A percentile compares a stretch with the other conserved stretches of the same genome.
Evolutionary conservation across 2,329 filamentous ascomycete genomes (phyloP).

Genomic region (Alternaria hordeiaustralica): DNA sequence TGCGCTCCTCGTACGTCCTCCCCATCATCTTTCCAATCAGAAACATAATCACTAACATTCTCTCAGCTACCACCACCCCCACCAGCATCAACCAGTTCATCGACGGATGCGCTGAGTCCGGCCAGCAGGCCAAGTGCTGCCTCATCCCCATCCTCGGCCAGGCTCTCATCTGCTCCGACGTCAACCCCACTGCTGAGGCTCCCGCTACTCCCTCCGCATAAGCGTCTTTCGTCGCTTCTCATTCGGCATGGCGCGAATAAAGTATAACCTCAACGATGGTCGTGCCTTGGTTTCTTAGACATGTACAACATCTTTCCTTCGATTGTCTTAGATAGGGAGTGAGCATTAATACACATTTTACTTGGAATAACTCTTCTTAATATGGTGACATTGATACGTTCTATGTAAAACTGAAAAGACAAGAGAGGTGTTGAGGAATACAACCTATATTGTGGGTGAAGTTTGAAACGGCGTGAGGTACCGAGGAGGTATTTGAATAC

Average conservation of each 20-base stretch:
- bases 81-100: constrained; percentile 53
- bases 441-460: no score
- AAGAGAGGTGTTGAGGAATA: not conserved
- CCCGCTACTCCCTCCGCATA: not conserved
- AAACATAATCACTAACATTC: constrained; percentile 16
- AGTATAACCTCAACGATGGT: not conserved
- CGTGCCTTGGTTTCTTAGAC: not conserved
- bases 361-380: not conserved
- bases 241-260: not conserved
- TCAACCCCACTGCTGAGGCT: constrained; percentile 31
- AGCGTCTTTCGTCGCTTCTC: not conserved
- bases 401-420: not conserved
- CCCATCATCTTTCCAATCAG: not conserved
- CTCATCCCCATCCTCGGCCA: constrained; percentile 58
- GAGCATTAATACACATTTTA: constrained; percentile 3
- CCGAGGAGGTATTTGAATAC: not conserved
- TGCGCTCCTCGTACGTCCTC: constrained; percentile 61
- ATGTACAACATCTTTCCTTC: constrained; percentile 3
- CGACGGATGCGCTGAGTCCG: constrained; percentile 55
- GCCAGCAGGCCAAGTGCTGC: constrained; percentile 66
- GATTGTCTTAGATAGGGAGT: not conserved
- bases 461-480: not conserved
- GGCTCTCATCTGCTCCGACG: constrained; percentile 48
- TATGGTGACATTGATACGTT: not conserved
- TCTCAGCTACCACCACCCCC: constrained; percentile 47